Evolutionary conservation across 805 yeast species (phyloP), one percentile per base, ranked within the genome.

Genomic region (Wickerhamomyces hampshirensis): DNA sequence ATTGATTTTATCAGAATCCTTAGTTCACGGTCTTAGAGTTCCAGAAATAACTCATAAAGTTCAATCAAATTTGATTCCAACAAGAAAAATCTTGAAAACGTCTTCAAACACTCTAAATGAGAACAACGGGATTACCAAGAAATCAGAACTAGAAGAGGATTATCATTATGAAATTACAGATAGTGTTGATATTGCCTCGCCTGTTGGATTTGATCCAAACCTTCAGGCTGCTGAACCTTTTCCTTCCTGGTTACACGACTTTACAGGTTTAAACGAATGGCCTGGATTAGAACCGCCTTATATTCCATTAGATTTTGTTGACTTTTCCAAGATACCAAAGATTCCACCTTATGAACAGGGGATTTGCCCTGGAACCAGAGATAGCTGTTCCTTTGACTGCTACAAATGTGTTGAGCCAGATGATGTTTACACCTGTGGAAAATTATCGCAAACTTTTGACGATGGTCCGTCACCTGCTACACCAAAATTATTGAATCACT

Each of bases 391-490:
- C 0, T 89, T 85, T 62, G 96, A 88, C 57, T 89, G 97, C 56
- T 73, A 69, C 56, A 75, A 80, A 44, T 89, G 96, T 62, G 75
- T 80, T 18, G 75, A 78, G 17, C 71, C 63, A 26, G 93, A 84
- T 58, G 98, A 89, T 54, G 77, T 84, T 5, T 71, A 65, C 48
- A 75, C 91, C 1, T 89, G 97, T 57, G 74, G 80, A 3, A 63
- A 66, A 31, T 64, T 91, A 26, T 76, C 89, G 0, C 98, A 91
- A 61, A 81, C 95, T 0, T 91, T 91, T 60, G 98, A 91, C 57
- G 98, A 91, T 57, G 98, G 98, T 0, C 98, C 98, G 1, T 72
- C 89, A 0, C 76, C 76, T 0, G 70, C 75, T 16, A 89, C 97
- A 0, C 63, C 73, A 4, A 67, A 66, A 29, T 66, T 91, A 21